Conservation (phyloP, 1,284 basidiomycete species). For the Limonomyces culmigenus region DNA sequence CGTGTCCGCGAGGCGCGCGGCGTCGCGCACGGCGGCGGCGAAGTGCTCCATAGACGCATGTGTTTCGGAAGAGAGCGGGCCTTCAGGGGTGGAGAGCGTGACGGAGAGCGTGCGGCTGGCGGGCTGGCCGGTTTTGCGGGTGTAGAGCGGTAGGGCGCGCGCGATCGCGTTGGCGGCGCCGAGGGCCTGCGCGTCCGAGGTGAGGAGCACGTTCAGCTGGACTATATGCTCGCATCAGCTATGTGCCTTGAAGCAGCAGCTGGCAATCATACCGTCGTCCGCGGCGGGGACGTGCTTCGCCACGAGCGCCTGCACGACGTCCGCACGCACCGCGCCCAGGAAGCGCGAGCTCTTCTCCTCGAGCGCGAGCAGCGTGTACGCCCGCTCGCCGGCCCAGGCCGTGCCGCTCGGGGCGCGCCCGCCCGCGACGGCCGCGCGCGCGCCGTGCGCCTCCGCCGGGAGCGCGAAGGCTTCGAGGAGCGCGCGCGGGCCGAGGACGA, state of each 20-base stretch:
- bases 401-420: neutral
- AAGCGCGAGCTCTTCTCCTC: neutral
- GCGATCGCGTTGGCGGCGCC: neutral
- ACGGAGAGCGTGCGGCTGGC: neutral
- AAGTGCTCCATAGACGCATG: neutral
- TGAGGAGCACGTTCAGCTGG: neutral
- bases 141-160: neutral
- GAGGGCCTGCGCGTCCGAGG: neutral
- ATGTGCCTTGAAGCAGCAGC: neutral
- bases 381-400: neutral
- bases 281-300: neutral
- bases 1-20: neutral
- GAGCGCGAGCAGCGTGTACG: neutral
- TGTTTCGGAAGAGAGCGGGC: neutral
- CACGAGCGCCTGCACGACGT: neutral
- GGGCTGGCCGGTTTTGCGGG: neutral
- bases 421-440: too few relatives aligned
- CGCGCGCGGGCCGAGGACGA: too few relatives aligned
- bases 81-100: neutral
- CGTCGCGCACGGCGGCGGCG: neutral
- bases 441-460: too few relatives aligned
- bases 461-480: too few relatives aligned
- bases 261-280: neutral
- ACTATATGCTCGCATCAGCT: neutral
- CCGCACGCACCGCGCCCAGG: neutral